A percentile compares a stretch with the other conserved stretches of the same genome.
These are phyloP conservation scores for Alternaria hordeiaustralica DNA, from an alignment of 2,329 filamentous ascomycete genomes.

Conservation along the genomic window DNA sequence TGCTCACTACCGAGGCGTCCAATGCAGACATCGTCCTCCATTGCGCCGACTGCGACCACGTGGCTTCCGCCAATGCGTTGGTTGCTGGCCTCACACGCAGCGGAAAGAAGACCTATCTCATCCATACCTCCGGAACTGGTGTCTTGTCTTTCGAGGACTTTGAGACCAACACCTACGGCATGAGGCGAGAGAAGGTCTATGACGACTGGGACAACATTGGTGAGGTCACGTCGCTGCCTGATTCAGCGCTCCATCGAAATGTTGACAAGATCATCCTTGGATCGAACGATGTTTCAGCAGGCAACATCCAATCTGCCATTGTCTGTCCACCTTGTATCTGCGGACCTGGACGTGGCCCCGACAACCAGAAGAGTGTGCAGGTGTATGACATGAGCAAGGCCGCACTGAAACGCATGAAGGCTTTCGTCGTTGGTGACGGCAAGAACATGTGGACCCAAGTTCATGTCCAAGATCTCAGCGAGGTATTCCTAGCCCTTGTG, in stretches of 20 bases:
- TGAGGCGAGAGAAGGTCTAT: slow-evolving; percentile 58
- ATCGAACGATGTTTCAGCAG: slow-evolving; percentile 52
- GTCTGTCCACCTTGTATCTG: slow-evolving; percentile 72
- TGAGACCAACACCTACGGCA: slow-evolving; percentile 54
- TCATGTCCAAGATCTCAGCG: slow-evolving; percentile 68
- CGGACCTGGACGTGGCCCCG: slow-evolving; percentile 63
- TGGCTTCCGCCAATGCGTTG: slow-evolving; percentile 32
- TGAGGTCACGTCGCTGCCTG: slow-evolving; percentile 63
- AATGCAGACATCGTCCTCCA: slow-evolving; percentile 42
- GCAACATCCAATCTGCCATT: slow-evolving; percentile 55
- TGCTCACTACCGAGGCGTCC: slow-evolving; percentile 36
- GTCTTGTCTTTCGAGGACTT: slow-evolving; percentile 61
- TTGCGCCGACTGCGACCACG: slow-evolving; percentile 45
- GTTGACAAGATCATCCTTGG: slow-evolving; percentile 72
- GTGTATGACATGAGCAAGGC: slow-evolving; percentile 60
- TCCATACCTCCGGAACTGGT: slow-evolving; percentile 64
- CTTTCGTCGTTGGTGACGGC: slow-evolving; percentile 63
- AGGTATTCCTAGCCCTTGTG: slow-evolving; percentile 61
- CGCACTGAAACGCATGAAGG: slow-evolving; percentile 60
- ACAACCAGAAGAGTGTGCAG: slow-evolving; percentile 63
- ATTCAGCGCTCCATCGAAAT: slow-evolving; percentile 66
- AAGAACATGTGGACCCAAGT: slow-evolving; percentile 62
- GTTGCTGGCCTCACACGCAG: slow-evolving; percentile 50
- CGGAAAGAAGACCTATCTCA: slow-evolving; percentile 54
- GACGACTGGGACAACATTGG: slow-evolving; percentile 66